Percentiles rank a stretch among this genome's conserved stretches.
Evolutionary conservation across 148 eudicot species (phyloP).

Genomic region (Amaranthus palmeri): DNA sequence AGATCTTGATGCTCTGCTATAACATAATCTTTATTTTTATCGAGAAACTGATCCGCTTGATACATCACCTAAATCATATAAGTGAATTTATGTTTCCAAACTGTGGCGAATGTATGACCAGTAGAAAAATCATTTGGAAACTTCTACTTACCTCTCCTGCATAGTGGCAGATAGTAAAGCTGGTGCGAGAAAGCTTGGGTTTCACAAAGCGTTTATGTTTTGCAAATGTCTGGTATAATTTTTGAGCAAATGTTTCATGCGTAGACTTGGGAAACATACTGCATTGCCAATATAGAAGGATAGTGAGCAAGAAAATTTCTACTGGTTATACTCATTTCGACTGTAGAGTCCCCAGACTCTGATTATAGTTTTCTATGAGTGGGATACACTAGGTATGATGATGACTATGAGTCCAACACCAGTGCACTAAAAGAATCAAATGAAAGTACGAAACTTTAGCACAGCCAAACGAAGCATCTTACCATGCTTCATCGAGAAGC

Average conservation of each 20-base stretch:
- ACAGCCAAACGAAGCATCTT: constrained; percentile 8
- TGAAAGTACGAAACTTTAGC: neutral
- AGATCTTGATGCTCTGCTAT: constrained; percentile 98
- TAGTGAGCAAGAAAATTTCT: neutral
- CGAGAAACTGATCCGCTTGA: constrained; percentile 88
- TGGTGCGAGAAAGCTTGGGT: constrained; percentile 98
- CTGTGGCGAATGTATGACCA: neutral
- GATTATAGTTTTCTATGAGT: too few species aligned
- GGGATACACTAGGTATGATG: too few species aligned
- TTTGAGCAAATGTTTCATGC: constrained; percentile 98
- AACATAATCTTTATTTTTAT: constrained; percentile 99
- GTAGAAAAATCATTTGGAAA: neutral
- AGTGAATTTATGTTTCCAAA: constrained; percentile 15
- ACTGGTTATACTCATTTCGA: neutral
- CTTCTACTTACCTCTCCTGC: constrained; percentile 80
- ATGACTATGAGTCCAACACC: neutral
- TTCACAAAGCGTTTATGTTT: constrained; percentile 85
- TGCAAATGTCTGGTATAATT: constrained; percentile 83
- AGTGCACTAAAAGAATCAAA: neutral
- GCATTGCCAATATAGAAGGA: constrained; percentile 28
- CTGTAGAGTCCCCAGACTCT: neutral
- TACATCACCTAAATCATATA: constrained; percentile 67
- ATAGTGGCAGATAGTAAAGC: constrained; percentile 87
- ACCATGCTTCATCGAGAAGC: constrained; percentile 99
- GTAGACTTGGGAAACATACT: constrained; percentile 99